Conservation (phyloP, 768 basidiomycete species). For the Cystofilobasidium macerans region DNA sequence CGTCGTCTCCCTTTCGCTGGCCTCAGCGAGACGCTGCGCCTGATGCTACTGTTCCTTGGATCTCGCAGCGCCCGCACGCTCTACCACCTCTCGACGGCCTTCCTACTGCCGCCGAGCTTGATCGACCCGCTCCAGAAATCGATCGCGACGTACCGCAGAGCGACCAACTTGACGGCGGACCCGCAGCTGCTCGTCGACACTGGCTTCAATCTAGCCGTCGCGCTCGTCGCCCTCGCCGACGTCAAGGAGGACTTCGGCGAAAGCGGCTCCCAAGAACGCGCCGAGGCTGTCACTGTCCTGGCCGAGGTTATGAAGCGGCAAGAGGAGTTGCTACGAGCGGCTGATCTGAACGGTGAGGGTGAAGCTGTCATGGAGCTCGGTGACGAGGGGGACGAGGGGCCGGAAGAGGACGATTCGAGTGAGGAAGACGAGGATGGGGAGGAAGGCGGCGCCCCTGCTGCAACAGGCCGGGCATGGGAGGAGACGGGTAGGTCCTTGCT, state of each 20-base stretch:
- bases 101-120: slow-evolving; percentile 33
- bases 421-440: slow-evolving; percentile 19
- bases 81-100: slow-evolving; percentile 33
- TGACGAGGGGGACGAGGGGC: slow-evolving; percentile 27
- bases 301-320: slow-evolving; percentile 32
- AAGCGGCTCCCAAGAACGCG: slow-evolving; percentile 14
- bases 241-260: slow-evolving; percentile 32
- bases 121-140: slow-evolving; percentile 28
- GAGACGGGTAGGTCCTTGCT: slow-evolving; percentile 10
- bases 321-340: slow-evolving; percentile 29
- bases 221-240: slow-evolving; percentile 32
- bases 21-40: slow-evolving; percentile 1
- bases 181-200: slow-evolving; percentile 33
- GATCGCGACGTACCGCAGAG: slow-evolving; percentile 31
- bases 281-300: slow-evolving; percentile 31
- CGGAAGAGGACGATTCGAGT: slow-evolving; percentile 26
- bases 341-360: slow-evolving; percentile 2
- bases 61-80: slow-evolving; percentile 33
- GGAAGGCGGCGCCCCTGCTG: slow-evolving; percentile 4
- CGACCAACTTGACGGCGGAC: slow-evolving; percentile 30
- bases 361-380: slow-evolving; percentile 1
- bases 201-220: slow-evolving; percentile 34
- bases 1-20: slow-evolving; percentile 32
- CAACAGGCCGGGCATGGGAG: slow-evolving; percentile 16
- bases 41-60: not conserved